Percentiles rank a stretch among this genome's conserved stretches.
Conservation (phyloP, 352 stramenopile species). For the Pythium rhizo-oryzae region DNA sequence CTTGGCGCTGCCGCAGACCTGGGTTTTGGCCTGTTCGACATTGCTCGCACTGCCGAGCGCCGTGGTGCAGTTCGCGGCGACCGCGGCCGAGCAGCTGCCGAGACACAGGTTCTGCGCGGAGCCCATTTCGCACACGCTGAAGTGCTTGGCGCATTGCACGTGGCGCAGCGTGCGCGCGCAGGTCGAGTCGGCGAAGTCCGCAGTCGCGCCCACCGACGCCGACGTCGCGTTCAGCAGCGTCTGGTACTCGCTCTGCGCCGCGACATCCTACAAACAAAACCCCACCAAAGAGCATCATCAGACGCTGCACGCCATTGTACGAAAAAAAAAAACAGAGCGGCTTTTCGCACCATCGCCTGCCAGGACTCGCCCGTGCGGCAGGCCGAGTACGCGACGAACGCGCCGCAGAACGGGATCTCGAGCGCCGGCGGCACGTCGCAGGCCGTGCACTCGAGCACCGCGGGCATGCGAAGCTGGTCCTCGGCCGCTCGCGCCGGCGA, state of each 20-base stretch:
- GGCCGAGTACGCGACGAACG: slow-evolving; percentile 55
- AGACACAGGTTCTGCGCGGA: slow-evolving; percentile 59
- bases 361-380: slow-evolving; percentile 55
- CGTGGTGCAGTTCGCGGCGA: slow-evolving; percentile 49
- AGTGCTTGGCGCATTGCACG: slow-evolving; percentile 57
- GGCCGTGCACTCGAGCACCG: slow-evolving; percentile 41
- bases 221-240: slow-evolving; percentile 33
- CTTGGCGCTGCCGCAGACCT: slow-evolving; percentile 39
- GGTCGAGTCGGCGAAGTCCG: not conserved
- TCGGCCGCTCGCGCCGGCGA: not conserved
- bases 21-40: slow-evolving; percentile 16
- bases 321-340: too few species aligned
- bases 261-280: slow-evolving; percentile 37
- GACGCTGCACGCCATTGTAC: too few species aligned
- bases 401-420: slow-evolving; percentile 56
- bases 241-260: slow-evolving; percentile 39
- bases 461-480: slow-evolving; percentile 17
- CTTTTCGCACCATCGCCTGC: slow-evolving; percentile 46
- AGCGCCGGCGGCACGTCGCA: slow-evolving; percentile 55
- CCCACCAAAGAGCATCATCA: too few species aligned
- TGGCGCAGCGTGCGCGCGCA: slow-evolving; percentile 46
- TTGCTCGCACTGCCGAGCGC: slow-evolving; percentile 12
- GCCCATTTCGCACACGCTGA: slow-evolving; percentile 75
- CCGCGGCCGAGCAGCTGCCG: slow-evolving; percentile 41
- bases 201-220: slow-evolving; percentile 1